Conservation (phyloP, 768 basidiomycete species). For the Lepiota brunneoincarnata region DNA sequence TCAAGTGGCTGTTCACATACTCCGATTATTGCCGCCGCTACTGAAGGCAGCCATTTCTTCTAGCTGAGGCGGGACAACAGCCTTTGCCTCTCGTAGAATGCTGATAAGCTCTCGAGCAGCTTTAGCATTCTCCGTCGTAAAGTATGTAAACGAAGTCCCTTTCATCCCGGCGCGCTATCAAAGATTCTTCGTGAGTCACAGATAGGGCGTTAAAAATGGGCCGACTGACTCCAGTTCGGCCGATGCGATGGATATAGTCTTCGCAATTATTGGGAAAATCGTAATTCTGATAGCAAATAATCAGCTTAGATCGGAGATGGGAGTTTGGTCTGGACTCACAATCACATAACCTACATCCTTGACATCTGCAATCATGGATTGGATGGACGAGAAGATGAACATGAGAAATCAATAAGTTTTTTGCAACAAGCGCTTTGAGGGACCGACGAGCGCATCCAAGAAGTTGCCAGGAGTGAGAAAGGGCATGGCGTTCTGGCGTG, state of each 20-base stretch:
- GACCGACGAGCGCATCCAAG: conserved; percentile 11
- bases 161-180: conserved; percentile 84
- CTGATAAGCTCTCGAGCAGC: conserved; percentile 86
- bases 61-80: conserved; percentile 81
- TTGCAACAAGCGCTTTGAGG: conserved; percentile 11
- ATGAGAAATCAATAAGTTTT: conserved; percentile 7
- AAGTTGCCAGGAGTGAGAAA: conserved; percentile 8
- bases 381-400: conserved; percentile 4
- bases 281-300: conserved; percentile 62
- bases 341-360: conserved; percentile 99
- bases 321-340: conserved; percentile 44
- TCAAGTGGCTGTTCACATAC: conserved; percentile 33
- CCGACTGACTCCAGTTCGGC: conserved; percentile 84
- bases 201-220: background rate
- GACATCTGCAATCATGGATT: conserved; percentile 69
- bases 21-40: conserved; percentile 75
- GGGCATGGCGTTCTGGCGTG: conserved; percentile 9
- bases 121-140: conserved; percentile 95
- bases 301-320: background rate
- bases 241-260: conserved; percentile 99
- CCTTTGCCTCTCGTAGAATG: conserved; percentile 87
- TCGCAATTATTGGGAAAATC: conserved; percentile 98
- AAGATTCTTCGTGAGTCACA: background rate
- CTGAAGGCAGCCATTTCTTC: conserved; percentile 92
- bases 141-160: conserved; percentile 93